phyloP scores from a whole-genome alignment of 2,329 filamentous ascomycete genomes.

The Aspergillus pseudoviridinutans region DNA sequence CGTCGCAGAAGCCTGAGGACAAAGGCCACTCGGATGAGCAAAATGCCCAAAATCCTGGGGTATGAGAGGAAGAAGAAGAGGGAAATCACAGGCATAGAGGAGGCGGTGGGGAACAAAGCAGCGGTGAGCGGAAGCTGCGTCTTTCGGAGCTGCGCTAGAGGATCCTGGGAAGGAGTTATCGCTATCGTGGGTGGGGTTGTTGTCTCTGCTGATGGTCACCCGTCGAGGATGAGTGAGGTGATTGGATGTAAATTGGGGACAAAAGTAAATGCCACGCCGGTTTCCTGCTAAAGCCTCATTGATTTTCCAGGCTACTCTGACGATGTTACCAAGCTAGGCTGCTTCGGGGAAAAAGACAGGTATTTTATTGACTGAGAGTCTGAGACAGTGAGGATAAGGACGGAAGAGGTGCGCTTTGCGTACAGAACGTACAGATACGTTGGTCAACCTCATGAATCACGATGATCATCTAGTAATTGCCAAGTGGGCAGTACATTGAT shows the following conservation, averaged over 20 bases:
- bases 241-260: neutral
- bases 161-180: constrained; percentile 30
- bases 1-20: constrained; percentile 20
- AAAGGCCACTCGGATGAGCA: constrained; percentile 25
- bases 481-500: neutral
- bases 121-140: constrained; percentile 37
- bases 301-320: neutral
- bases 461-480: constrained; percentile 11
- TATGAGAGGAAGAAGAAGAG: constrained; percentile 23
- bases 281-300: neutral
- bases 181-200: constrained; percentile 4
- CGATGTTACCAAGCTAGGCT: neutral
- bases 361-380: neutral
- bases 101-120: constrained; percentile 43
- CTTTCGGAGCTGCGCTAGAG: constrained; percentile 35
- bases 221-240: constrained; percentile 1
- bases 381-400: neutral
- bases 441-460: constrained; percentile 10
- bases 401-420: neutral
- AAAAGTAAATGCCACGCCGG: constrained; percentile 7
- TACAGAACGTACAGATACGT: neutral
- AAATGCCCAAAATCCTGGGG: constrained; percentile 28
- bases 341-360: neutral
- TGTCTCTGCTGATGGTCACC: constrained; percentile 9
- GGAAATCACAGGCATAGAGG: constrained; percentile 29